Percentiles rank a stretch among this genome's conserved stretches.
These are phyloP conservation scores for Tuber microsphaerosporum DNA, from an alignment of 495 filamentous ascomycete species.

Conservation along the genomic window DNA sequence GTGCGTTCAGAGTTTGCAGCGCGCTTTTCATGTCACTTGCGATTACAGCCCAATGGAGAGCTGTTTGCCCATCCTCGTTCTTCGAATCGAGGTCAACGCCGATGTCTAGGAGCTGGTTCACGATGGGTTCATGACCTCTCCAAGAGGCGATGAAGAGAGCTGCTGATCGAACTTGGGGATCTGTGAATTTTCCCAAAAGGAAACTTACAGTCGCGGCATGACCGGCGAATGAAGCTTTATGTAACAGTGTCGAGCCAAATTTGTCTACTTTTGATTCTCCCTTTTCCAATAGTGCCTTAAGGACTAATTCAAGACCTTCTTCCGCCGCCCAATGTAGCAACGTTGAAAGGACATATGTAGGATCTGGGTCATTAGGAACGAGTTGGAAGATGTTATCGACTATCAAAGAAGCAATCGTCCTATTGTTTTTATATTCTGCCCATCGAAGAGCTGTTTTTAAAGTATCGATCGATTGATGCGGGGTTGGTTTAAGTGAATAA, in stretches of 20 bases:
- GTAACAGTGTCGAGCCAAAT: neutral
- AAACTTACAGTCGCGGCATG: neutral
- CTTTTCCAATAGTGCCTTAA: neutral
- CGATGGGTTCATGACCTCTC: neutral
- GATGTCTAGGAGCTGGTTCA: neutral
- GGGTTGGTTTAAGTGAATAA: neutral
- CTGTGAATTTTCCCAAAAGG: neutral
- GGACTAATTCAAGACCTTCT: neutral
- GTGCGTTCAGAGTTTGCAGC: neutral
- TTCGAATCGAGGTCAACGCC: neutral
- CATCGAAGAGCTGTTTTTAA: neutral
- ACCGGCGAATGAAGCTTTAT: slow-evolving; percentile 1
- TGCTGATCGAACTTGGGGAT: slow-evolving; percentile 4
- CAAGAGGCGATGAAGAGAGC: neutral
- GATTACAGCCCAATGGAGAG: neutral
- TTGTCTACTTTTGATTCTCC: neutral
- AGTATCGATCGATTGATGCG: slow-evolving; percentile 2
- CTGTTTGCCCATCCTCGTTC: neutral
- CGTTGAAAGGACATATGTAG: neutral
- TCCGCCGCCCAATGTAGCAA: neutral
- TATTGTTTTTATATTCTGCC: neutral
- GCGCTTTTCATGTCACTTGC: neutral
- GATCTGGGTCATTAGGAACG: neutral
- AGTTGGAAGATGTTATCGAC: neutral
- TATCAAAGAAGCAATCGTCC: neutral